phyloP scores from a whole-genome alignment of 2,329 filamentous ascomycete genomes.

The Fusarium mangiferae region DNA sequence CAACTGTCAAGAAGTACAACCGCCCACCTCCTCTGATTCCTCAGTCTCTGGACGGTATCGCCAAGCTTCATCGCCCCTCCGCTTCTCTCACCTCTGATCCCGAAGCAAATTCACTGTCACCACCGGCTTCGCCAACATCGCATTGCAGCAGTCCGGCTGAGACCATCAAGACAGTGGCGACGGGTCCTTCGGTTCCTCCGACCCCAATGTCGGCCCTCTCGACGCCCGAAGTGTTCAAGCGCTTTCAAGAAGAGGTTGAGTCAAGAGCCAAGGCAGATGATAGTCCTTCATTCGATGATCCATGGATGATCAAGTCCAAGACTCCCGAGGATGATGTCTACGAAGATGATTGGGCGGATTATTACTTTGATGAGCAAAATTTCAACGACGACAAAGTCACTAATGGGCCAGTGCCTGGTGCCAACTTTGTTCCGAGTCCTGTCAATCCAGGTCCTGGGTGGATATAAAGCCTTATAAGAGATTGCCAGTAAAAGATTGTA shows the following conservation, averaged over 20 bases:
- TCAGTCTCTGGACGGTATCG: slow-evolving; percentile 23
- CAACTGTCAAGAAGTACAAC: slow-evolving; percentile 21
- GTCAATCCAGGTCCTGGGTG: slow-evolving; percentile 38
- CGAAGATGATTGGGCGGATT: slow-evolving; percentile 46
- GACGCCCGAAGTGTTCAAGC: slow-evolving; percentile 38
- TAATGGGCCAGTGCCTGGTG: slow-evolving; percentile 5
- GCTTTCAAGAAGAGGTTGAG: slow-evolving; percentile 29
- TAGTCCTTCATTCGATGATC: slow-evolving; percentile 23
- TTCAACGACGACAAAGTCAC: slow-evolving; percentile 17
- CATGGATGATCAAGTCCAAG: slow-evolving; percentile 15
- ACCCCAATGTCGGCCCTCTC: slow-evolving; percentile 37
- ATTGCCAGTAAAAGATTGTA: slow-evolving; percentile 7
- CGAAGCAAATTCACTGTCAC: slow-evolving; percentile 29
- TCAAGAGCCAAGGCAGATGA: slow-evolving; percentile 1
- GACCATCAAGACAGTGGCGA: slow-evolving; percentile 10
- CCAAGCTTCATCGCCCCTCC: slow-evolving; percentile 27
- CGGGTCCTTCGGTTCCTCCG: slow-evolving; percentile 10
- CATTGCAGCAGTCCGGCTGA: slow-evolving; percentile 11
- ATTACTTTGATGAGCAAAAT: slow-evolving; percentile 47
- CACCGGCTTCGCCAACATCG: slow-evolving; percentile 17
- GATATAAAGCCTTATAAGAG: slow-evolving; percentile 27
- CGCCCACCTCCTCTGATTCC: slow-evolving; percentile 33
- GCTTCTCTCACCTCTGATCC: slow-evolving; percentile 27
- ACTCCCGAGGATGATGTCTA: slow-evolving; percentile 31
- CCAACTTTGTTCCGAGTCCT: slow-evolving; percentile 33